These are phyloP conservation scores for Pseudocercospora vitis DNA, from an alignment of 2,329 filamentous ascomycete species.

Conservation along the genomic window DNA sequence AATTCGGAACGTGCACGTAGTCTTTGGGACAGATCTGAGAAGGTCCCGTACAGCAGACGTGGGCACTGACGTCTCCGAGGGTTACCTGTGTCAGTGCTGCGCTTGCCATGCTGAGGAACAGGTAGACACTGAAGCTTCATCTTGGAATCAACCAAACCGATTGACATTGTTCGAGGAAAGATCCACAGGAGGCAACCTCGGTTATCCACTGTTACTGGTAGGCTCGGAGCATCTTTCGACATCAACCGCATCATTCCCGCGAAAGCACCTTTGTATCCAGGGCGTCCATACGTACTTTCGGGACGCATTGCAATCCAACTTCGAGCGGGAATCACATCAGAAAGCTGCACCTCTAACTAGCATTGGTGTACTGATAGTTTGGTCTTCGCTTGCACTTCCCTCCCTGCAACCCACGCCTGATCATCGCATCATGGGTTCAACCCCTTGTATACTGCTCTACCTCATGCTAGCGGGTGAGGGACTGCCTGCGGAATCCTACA, in stretches of 20 bases:
- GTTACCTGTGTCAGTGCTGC: too few relatives aligned
- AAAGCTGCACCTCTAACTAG: background rate
- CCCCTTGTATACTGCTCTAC: background rate
- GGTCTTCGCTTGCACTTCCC: background rate
- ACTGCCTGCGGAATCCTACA: background rate
- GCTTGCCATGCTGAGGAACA: too few relatives aligned
- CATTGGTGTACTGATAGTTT: background rate
- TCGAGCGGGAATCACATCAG: background rate
- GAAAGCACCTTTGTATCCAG: too few relatives aligned
- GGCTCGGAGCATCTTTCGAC: conserved; percentile 3
- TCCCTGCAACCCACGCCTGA: background rate
- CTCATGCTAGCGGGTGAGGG: background rate
- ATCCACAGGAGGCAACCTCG: too few relatives aligned
- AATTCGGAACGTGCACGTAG: too few relatives aligned
- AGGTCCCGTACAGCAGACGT: too few relatives aligned
- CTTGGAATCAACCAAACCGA: background rate
- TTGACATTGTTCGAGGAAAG: too few relatives aligned
- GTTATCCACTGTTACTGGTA: background rate
- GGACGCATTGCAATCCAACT: background rate
- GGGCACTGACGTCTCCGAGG: too few relatives aligned
- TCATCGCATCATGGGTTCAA: background rate
- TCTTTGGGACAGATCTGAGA: too few relatives aligned
- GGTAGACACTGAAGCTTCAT: too few relatives aligned
- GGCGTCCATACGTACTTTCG: background rate
- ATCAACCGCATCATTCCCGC: background rate